phyloP scores from a whole-genome alignment of 1,284 basidiomycete species.

The Microbotryum scabiosae region DNA sequence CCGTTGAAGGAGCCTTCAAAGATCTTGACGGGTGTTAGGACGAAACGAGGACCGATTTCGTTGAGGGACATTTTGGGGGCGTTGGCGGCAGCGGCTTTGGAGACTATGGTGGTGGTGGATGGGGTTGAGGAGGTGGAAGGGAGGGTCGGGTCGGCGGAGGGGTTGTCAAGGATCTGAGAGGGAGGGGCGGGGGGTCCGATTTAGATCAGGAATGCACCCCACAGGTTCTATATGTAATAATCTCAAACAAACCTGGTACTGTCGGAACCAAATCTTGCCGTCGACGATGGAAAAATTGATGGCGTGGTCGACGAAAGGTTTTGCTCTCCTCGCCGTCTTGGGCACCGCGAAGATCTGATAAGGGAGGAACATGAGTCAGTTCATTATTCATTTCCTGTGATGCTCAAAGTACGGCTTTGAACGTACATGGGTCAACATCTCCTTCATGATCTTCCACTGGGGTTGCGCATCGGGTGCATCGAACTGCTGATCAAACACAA shows the following conservation, averaged over 20 bases:
- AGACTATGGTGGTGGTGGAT: slow-evolving; percentile 25
- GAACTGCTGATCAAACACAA: slow-evolving; percentile 88
- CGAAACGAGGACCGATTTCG: slow-evolving; percentile 95
- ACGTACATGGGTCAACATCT: slow-evolving; percentile 41
- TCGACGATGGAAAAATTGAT: slow-evolving; percentile 93
- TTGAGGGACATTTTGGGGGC: slow-evolving; percentile 57
- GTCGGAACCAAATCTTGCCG: slow-evolving; percentile 97
- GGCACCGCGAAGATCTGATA: slow-evolving; percentile 89
- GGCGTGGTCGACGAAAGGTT: slow-evolving; percentile 97
- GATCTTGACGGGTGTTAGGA: slow-evolving; percentile 92
- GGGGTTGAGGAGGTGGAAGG: slow-evolving; percentile 24
- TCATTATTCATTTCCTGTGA: not conserved
- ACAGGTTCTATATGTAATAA: no score
- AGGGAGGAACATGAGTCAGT: not conserved
- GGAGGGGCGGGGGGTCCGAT: slow-evolving; percentile 38
- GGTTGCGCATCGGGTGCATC: slow-evolving; percentile 57
- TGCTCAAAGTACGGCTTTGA: not conserved
- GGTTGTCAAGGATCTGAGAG: slow-evolving; percentile 49
- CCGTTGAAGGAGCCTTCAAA: slow-evolving; percentile 97
- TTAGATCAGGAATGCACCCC: no score
- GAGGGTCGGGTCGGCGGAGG: slow-evolving; percentile 50
- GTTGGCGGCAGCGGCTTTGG: slow-evolving; percentile 21
- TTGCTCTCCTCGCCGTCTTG: slow-evolving; percentile 73
- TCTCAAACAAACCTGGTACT: no score
- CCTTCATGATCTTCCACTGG: slow-evolving; percentile 83